Conservation (phyloP, 192 early-diverging fungal species). For the Obelidium mucronatum region DNA sequence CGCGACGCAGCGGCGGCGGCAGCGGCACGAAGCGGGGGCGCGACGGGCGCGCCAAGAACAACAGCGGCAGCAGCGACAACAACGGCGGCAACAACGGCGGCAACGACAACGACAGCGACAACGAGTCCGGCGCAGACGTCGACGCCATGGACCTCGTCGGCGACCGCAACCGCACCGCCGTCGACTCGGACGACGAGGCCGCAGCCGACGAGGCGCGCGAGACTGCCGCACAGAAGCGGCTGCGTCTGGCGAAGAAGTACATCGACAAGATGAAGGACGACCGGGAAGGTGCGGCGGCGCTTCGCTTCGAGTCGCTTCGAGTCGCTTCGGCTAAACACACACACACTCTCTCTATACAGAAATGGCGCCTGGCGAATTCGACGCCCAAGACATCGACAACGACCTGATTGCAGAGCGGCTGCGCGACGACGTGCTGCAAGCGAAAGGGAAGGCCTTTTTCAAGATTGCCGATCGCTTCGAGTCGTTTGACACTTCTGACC, state of each 20-base stretch:
- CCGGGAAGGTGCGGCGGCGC: slow-evolving; percentile 47
- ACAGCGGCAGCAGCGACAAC: slow-evolving; percentile 17
- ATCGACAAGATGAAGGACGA: slow-evolving; percentile 78
- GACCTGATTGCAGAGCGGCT: slow-evolving; percentile 92
- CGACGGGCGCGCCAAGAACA: background rate
- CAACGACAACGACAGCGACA: slow-evolving; percentile 10
- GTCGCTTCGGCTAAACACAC: background rate
- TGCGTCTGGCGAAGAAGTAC: slow-evolving; percentile 94
- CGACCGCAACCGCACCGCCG: background rate
- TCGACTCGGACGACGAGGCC: slow-evolving; percentile 22
- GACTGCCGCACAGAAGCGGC: slow-evolving; percentile 90
- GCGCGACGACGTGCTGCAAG: slow-evolving; percentile 76
- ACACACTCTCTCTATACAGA: background rate
- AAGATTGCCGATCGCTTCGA: slow-evolving; percentile 59
- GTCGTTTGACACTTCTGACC: slow-evolving; percentile 48
- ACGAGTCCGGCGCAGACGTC: slow-evolving; percentile 13
- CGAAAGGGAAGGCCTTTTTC: slow-evolving; percentile 58
- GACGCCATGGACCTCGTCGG: slow-evolving; percentile 38
- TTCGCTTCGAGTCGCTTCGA: slow-evolving; percentile 1
- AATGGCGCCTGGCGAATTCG: slow-evolving; percentile 68
- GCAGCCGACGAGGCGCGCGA: slow-evolving; percentile 77
- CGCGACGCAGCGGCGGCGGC: background rate
- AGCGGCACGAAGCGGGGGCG: background rate
- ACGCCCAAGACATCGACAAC: slow-evolving; percentile 90
- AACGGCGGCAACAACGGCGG: slow-evolving; percentile 1